phyloP scores from a whole-genome alignment of 1,139 yeast species.

The Candida gigantensis region DNA sequence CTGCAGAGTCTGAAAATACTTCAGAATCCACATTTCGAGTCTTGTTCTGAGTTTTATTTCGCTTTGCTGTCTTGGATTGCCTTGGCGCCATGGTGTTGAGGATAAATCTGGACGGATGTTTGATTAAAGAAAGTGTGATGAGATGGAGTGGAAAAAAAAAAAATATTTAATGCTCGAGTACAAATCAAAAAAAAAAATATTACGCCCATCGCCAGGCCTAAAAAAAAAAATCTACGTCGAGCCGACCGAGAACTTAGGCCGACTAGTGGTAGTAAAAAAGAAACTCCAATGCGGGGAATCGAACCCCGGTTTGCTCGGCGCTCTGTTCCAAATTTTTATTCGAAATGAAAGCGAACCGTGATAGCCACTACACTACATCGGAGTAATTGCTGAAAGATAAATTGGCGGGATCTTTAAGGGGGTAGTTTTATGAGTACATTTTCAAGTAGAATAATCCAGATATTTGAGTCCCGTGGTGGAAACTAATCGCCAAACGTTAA shows the following conservation, averaged over 20 bases:
- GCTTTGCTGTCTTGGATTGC: slow-evolving; percentile 61
- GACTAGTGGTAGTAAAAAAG: slow-evolving; percentile 8
- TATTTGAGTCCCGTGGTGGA: no score
- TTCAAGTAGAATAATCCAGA: no score
- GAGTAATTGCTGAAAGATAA: background rate
- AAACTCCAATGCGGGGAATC: slow-evolving; percentile 9
- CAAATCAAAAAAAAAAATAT: background rate
- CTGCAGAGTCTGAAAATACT: slow-evolving; percentile 61
- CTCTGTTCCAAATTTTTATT: background rate
- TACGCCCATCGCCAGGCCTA: background rate
- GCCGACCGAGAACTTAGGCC: background rate
- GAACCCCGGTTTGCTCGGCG: slow-evolving; percentile 10
- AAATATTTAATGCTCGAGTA: no score
- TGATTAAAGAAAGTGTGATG: background rate
- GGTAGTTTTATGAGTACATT: background rate
- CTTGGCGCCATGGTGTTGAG: slow-evolving; percentile 51
- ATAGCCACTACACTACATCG: slow-evolving; percentile 9
- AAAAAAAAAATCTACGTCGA: background rate
- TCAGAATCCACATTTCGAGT: slow-evolving; percentile 65
- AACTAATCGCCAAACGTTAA: no score
- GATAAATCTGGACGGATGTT: background rate
- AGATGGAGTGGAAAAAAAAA: slow-evolving; percentile 8
- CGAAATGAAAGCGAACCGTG: slow-evolving; percentile 9
- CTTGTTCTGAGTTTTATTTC: slow-evolving; percentile 52
- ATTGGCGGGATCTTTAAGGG: background rate